Evolutionary conservation across 495 filamentous ascomycete species (phyloP), one percentile per base, ranked within the genome.

Genomic region (Trichoderma asperelloides): DNA sequence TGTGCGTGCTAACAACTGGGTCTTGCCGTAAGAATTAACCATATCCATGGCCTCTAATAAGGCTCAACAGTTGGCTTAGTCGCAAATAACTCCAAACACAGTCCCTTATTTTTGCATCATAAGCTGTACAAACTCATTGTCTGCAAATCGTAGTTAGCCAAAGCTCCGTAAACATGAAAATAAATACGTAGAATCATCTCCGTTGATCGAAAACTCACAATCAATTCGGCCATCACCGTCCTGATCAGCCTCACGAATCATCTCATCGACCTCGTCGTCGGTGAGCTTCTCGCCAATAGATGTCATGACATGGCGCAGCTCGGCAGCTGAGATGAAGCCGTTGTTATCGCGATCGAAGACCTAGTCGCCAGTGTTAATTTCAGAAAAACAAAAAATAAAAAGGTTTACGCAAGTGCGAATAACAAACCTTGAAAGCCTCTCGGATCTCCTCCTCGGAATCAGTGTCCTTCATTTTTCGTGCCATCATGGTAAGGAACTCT

Each of bases 401-500:
- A 11, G 2, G 9, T 28, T 12, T 7, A n/a, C 21, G 11, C 8
- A 21, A 13, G 91, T 91, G 0, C 89, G 68, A 69, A 73, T 23
- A 16, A 67, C 73, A 41, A 41, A 82, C 78, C 77, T 82, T 83
- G 77, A 84, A 83, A 1, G 82, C 92, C 78, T 96, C 91, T 72
- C 96, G 91, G 75, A 98, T 98, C 79, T 98, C 95, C 83, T 98
- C 96, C 82, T 98, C 96, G 64, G 94, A 97, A 74, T 98, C 95
- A 71, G 96, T 98, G 75, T 98, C 96, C 86, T 98, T 98, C 96
- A 98, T 98, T 84, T 98, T 98, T 74, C 96, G 88, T 65, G 96
- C 95, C 95, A 98, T 98, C 96, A 98, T 98, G 68, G 95, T 98
- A 67, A 98, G 85, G 82, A 98, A 98, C 72, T 98, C 95, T 97